A percentile compares a stretch with the other conserved stretches of the same genome.
phyloP scores from a whole-genome alignment of 2,329 filamentous ascomycete genomes.

The Aplosporella prunicola region DNA sequence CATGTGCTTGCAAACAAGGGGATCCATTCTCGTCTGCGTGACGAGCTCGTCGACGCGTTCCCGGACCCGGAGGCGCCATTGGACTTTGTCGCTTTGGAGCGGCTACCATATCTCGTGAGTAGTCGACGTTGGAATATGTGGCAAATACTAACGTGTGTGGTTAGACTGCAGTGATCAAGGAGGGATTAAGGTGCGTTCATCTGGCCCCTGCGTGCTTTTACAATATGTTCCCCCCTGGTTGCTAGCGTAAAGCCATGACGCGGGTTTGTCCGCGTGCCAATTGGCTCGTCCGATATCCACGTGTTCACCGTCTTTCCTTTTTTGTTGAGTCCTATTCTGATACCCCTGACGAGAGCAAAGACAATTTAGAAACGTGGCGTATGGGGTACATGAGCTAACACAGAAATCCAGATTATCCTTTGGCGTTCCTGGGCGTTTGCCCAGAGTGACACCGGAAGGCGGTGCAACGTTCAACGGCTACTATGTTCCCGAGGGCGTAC shows the following conservation, averaged over 20 bases:
- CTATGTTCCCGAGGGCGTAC: slow-evolving; percentile 23
- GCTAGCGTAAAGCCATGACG: too few relatives aligned
- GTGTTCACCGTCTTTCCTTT: too few relatives aligned
- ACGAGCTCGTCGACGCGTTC: slow-evolving; percentile 24
- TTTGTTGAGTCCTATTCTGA: too few relatives aligned
- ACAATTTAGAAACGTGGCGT: too few relatives aligned
- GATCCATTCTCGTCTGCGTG: slow-evolving; percentile 18
- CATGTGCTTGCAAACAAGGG: slow-evolving; percentile 20
- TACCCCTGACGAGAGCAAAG: too few relatives aligned
- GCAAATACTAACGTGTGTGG: neutral
- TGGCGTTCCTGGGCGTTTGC: slow-evolving; percentile 25
- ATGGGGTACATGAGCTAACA: neutral
- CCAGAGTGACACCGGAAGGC: slow-evolving; percentile 23
- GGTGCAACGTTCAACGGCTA: slow-evolving; percentile 25
- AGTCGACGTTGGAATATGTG: neutral
- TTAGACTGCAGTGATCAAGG: slow-evolving; percentile 27
- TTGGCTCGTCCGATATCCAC: too few relatives aligned
- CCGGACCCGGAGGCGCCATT: slow-evolving; percentile 20
- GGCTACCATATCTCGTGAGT: slow-evolving; percentile 24
- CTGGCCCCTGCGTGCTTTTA: too few relatives aligned
- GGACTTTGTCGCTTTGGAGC: slow-evolving; percentile 23
- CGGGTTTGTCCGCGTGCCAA: too few relatives aligned
- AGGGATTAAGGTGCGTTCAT: slow-evolving; percentile 18
- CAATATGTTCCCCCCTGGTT: too few relatives aligned
- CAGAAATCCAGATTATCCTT: slow-evolving; percentile 20